phyloP scores from a whole-genome alignment of 2,329 filamentous ascomycete species.

The Xylaria sp. region DNA sequence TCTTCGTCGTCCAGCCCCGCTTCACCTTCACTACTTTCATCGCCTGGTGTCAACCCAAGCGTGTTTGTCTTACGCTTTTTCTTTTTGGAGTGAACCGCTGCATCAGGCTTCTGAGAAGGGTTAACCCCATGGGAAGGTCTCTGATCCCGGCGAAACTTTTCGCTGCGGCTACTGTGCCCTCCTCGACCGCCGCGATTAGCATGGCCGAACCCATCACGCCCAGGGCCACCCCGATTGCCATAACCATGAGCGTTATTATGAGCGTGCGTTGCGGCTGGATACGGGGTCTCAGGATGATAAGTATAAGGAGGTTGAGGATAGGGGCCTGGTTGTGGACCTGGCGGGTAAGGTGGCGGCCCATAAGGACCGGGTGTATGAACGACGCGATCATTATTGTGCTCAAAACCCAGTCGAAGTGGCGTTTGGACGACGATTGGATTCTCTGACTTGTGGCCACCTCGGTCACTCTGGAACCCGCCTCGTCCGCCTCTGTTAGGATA shows the following conservation, averaged over 20 bases:
- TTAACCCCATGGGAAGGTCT: conserved; percentile 32
- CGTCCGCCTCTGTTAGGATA: conserved; percentile 36
- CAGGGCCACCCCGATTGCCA: conserved; percentile 12
- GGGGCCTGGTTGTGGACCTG: conserved; percentile 36
- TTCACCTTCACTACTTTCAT: conserved; percentile 51
- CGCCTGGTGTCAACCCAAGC: conserved; percentile 64
- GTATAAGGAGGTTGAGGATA: conserved; percentile 31
- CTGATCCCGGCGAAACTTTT: conserved; percentile 36
- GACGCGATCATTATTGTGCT: conserved; percentile 25
- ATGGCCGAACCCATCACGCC: conserved; percentile 21
- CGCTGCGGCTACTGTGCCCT: conserved; percentile 38
- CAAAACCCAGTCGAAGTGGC: conserved; percentile 32
- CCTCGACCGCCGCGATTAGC: conserved; percentile 35
- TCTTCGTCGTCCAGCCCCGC: conserved; percentile 70
- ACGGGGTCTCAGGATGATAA: conserved; percentile 39
- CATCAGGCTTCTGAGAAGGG: conserved; percentile 48
- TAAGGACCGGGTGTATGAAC: conserved; percentile 35
- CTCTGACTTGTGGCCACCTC: conserved; percentile 36
- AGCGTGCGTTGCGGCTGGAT: conserved; percentile 30
- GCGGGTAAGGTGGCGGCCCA: conserved; percentile 38
- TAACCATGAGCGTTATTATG: conserved; percentile 28
- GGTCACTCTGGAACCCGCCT: conserved; percentile 42
- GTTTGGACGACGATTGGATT: conserved; percentile 28
- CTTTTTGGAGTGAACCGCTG: conserved; percentile 49
- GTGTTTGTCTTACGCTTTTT: conserved; percentile 70